Conservation (phyloP, 768 basidiomycete genomes). For the Tephrocybe sp. region DNA sequence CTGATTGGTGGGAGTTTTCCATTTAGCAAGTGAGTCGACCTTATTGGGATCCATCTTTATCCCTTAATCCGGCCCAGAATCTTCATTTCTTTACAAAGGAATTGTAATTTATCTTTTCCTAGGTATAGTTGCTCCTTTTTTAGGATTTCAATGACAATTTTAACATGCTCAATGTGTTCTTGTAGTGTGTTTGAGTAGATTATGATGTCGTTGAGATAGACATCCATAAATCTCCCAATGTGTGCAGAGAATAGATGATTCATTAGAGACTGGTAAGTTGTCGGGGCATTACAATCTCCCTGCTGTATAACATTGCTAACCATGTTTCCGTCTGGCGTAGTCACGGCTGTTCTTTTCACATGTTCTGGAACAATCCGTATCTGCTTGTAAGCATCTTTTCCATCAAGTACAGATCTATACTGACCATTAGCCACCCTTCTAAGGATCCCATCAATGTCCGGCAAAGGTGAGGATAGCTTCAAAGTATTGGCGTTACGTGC, state of each 20-base stretch:
- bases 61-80: not conserved
- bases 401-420: slow-evolving; percentile 27
- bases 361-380: slow-evolving; percentile 22
- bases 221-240: slow-evolving; percentile 29
- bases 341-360: slow-evolving; percentile 16
- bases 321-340: slow-evolving; percentile 27
- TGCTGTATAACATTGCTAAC: slow-evolving; percentile 23
- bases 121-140: not conserved
- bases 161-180: not conserved
- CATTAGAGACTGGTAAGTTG: too few relatives aligned
- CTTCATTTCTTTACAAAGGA: too few relatives aligned
- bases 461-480: slow-evolving; percentile 25
- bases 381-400: slow-evolving; percentile 36
- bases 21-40: slow-evolving; percentile 26
- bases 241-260: slow-evolving; percentile 25
- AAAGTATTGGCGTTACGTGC: slow-evolving; percentile 33
- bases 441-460: slow-evolving; percentile 1
- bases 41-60: slow-evolving; percentile 29
- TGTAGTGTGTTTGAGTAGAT: not conserved
- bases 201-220: not conserved
- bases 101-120: not conserved
- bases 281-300: too few relatives aligned
- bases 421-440: slow-evolving; percentile 9
- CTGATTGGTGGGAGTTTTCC: slow-evolving; percentile 23
- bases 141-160: too few relatives aligned